phyloP scores from a whole-genome alignment of 176 grass and related monocot genomes.

The Rhynchospora tenuis region DNA sequence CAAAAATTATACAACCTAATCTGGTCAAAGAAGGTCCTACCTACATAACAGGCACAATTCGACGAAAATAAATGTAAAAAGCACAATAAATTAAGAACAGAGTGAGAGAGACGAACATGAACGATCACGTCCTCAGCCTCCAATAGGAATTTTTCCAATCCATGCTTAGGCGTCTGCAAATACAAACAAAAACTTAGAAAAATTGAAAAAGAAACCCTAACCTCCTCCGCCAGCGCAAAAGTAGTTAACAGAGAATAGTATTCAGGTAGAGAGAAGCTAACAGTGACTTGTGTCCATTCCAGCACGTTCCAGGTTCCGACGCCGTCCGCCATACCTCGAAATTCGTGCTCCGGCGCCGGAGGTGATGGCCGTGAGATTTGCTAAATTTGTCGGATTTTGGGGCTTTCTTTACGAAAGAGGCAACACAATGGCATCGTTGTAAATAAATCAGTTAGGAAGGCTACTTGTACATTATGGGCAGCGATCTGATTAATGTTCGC shows the following conservation, averaged over 20 bases:
- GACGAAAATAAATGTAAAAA: background rate
- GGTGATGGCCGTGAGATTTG: slow-evolving; percentile 1
- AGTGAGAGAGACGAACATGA: slow-evolving; percentile 27
- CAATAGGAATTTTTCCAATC: slow-evolving; percentile 31
- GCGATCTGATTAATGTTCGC: background rate
- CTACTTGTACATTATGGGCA: background rate
- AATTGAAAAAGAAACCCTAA: background rate
- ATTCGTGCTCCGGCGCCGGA: background rate
- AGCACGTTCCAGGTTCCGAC: slow-evolving; percentile 38
- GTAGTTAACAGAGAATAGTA: background rate
- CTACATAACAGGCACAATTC: background rate
- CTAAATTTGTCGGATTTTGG: background rate
- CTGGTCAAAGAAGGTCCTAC: background rate
- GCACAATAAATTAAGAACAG: background rate
- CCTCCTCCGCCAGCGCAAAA: background rate
- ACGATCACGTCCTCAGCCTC: slow-evolving; percentile 43
- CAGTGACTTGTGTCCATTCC: slow-evolving; percentile 37
- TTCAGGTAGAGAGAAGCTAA: background rate
- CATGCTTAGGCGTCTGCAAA: slow-evolving; percentile 30
- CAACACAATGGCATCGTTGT: slow-evolving; percentile 1
- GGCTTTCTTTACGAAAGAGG: slow-evolving; percentile 6
- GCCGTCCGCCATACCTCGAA: slow-evolving; percentile 24
- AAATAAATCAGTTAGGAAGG: slow-evolving; percentile 10
- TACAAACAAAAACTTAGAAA: background rate
- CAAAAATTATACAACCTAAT: background rate